Base-by-base conservation (phyloP, 2,329 filamentous ascomycete genomes). In the Verticillium tricorpus region DNA sequence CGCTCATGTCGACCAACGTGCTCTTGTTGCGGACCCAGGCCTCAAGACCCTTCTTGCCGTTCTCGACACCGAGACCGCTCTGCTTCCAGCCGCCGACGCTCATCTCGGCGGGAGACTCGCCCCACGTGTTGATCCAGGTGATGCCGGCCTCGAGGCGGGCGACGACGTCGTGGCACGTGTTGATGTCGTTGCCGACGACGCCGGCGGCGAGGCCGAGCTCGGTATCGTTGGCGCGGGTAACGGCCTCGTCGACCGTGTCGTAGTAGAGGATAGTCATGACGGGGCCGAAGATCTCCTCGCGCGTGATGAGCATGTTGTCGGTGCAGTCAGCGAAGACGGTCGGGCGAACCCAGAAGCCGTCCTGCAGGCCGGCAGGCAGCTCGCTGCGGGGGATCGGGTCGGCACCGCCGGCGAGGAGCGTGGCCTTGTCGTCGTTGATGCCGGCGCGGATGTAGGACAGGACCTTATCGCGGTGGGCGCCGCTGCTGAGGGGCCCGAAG, bases 121-220 rank as follows among this genome's bases (percentile, higher is more conserved):
- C 92, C 93, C 93, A 96, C 0, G 91, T 93, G 74, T 96, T 96
- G 59, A 96, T 83, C 92, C 92, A 96, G 1, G 91, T 96, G 70
- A 96, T 96, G 37, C 92, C 92, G 0, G 92, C 92, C 71, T 96
- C 84, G 5, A 96, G 78, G 69, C 85, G 82, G 28, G 84, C 82
- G 52, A 94, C 81, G 1, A 94, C 84, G 54, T 84, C 80, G 70
- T 96, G 91, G 61, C 90, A 92, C 57, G 83, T 72, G 68, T 91
- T 89, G 59, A 96, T 75, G 67, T 96, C 86, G 62, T 84, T 85
- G 0, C 91, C 91, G 67, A 96, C 94, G 1, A 96, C 90, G 22
- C 92, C 92, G 0, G 92, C 93, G 0, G 92, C 92, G 3, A 96
- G 85, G 32, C 92, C 92, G 61, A 95, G 81, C 22, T 86, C 81